Percentiles rank a stretch among this genome's conserved stretches.
Evolutionary conservation across 106 monocot genomes (phyloP).

Genomic region (Dendrobium chrysotoxum): DNA sequence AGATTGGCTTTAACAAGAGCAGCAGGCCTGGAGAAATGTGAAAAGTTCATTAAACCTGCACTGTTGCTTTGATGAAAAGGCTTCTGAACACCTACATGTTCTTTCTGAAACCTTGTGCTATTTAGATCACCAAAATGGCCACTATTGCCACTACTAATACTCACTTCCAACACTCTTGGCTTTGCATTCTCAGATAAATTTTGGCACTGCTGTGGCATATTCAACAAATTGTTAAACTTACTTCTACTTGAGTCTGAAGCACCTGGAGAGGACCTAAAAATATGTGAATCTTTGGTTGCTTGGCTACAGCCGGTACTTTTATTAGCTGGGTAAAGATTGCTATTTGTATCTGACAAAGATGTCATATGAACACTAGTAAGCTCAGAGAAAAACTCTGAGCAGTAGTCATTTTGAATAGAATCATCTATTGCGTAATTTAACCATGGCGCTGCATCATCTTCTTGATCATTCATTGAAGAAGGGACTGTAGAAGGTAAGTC

Average conservation of each 20-base stretch:
- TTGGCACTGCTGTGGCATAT: not conserved
- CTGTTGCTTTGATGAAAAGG: slow-evolving; percentile 3
- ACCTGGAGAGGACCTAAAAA: not conserved
- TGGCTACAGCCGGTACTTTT: not conserved
- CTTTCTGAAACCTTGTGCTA: not conserved
- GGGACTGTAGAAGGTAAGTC: slow-evolving; percentile 12
- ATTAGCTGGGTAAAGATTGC: not conserved
- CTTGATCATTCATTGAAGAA: slow-evolving; percentile 9
- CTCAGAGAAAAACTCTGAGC: slow-evolving; percentile 42
- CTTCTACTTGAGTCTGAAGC: not conserved
- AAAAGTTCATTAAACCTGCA: slow-evolving; percentile 47
- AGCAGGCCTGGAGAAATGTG: slow-evolving; percentile 61
- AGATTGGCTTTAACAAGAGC: slow-evolving; percentile 37
- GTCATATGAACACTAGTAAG: slow-evolving; percentile 18
- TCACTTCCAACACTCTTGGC: not conserved
- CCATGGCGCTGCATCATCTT: slow-evolving; percentile 55
- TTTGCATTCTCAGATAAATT: not conserved
- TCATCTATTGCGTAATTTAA: slow-evolving; percentile 60
- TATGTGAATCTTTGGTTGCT: slow-evolving; percentile 10
- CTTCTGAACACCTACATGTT: not conserved
- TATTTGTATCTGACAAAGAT: slow-evolving; percentile 8
- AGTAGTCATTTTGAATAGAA: slow-evolving; percentile 31
- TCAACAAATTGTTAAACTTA: not conserved
- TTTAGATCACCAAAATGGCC: not conserved
- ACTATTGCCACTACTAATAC: not conserved